Base-by-base conservation (phyloP, 2,329 filamentous ascomycete species). In the Colletotrichum simmondsii region DNA sequence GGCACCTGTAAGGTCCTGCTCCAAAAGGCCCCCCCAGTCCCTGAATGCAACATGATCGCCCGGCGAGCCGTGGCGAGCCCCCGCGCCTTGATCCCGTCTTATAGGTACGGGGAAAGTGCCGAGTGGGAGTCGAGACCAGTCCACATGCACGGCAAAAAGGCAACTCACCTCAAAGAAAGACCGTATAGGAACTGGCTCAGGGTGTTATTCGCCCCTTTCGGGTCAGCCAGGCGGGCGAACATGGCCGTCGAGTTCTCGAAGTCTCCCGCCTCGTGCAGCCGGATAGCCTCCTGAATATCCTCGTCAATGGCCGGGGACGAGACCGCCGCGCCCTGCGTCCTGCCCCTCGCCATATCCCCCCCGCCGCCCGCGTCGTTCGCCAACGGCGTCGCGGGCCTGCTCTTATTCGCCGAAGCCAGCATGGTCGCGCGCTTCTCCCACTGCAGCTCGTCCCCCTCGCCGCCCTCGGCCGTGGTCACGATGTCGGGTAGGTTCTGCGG, bases 371-470 rank as follows among this genome's bases (percentile, higher is more conserved):
- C 42, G 19, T 58, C 54, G 62, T 56, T 59, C 57, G 63, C 69
- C 69, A 80, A 78, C 42, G 86, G 83, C 14, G 85, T 83, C 11
- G 78, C 75, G 5, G 87, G 84, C 22, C 81, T 82, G 75, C 83
- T 85, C 75, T 89, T 87, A 77, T 88, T 91, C 76, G 89, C 87
- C 76, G 89, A 90, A 37, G 94, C 96, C 75, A 98, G 86, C 72
- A 97, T 90, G n/a, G 95, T 98, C 32, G 97, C 97, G 73, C 96
- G 89, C 85, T 94, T 92, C 87, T 98, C 97, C 97, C 97, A 99
- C 83, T 93, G 89, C 72, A 91, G 90, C 85, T 97, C 93, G 42
- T 85, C 86, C 69, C 84, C 80, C 75, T 84, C 81, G 78, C 42
- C 42, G 8, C 86, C 83, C 75, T 83, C 80, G 75, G 84, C 81